These are phyloP conservation scores for Liriodendron chinense DNA, from an alignment of 164 flowering plant species.

Conservation along the genomic window DNA sequence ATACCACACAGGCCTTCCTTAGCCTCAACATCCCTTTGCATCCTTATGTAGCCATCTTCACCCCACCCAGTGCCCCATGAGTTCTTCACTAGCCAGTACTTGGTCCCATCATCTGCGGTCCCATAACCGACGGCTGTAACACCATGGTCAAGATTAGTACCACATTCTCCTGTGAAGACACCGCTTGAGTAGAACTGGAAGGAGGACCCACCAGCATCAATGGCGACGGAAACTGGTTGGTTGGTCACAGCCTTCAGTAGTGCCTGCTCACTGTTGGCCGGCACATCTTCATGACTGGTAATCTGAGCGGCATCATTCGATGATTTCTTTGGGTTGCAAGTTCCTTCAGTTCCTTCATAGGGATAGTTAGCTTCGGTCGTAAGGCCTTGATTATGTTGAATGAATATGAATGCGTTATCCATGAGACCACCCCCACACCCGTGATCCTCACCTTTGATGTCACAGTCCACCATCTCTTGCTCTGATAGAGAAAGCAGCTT, in stretches of 20 bases:
- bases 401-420: conserved; percentile 26
- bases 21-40: conserved; percentile 21
- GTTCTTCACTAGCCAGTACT: conserved; percentile 35
- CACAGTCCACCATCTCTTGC: conserved; percentile 31
- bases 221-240: conserved; percentile 32
- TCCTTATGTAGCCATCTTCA: conserved; percentile 27
- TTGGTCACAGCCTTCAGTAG: conserved; percentile 23
- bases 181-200: conserved; percentile 30
- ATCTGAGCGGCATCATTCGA: conserved; percentile 13
- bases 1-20: conserved; percentile 26
- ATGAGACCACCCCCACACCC: conserved; percentile 28
- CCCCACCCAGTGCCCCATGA: conserved; percentile 35
- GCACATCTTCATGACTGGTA: conserved; percentile 23
- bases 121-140: conserved; percentile 31
- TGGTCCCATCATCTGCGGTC: conserved; percentile 14
- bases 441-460: conserved; percentile 14
- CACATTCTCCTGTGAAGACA: conserved; percentile 23
- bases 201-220: conserved; percentile 21
- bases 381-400: conserved; percentile 20
- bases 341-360: conserved; percentile 9
- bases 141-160: conserved; percentile 23
- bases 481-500: conserved; percentile 22
- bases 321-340: conserved; percentile 16
- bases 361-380: conserved; percentile 24
- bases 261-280: conserved; percentile 19